Conservation (phyloP, 345 rosid genomes). For the Eucalyptus sp. region DNA sequence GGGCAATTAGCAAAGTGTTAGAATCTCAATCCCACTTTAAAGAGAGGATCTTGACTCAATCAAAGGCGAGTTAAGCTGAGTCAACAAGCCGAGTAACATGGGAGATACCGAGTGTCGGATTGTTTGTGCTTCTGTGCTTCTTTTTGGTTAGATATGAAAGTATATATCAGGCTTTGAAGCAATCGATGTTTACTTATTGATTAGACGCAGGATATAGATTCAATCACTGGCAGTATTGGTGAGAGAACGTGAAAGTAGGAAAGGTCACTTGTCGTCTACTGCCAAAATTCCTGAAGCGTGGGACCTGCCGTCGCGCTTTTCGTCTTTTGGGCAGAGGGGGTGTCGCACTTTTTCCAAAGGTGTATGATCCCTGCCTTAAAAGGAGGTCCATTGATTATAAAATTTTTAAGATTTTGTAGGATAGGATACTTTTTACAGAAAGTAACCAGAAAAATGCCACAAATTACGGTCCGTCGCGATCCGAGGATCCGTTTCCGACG, state of each 20-base stretch:
- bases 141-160: background rate
- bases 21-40: background rate
- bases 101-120: background rate
- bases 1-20: background rate
- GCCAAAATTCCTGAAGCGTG: background rate
- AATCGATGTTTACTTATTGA: background rate
- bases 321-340: background rate
- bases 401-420: background rate
- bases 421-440: background rate
- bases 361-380: background rate
- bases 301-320: background rate
- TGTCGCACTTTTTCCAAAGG: background rate
- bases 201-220: background rate
- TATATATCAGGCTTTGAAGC: background rate
- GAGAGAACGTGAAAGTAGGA: background rate
- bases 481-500: background rate
- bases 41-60: background rate
- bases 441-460: too few species aligned
- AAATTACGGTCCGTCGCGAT: background rate
- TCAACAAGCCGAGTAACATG: background rate
- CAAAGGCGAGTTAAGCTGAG: background rate
- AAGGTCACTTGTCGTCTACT: background rate
- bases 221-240: background rate
- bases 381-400: background rate
- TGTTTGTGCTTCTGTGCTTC: background rate